These are phyloP conservation scores for Trichocladium uniseriatum DNA, from an alignment of 495 filamentous ascomycete genomes.

Conservation along the genomic window DNA sequence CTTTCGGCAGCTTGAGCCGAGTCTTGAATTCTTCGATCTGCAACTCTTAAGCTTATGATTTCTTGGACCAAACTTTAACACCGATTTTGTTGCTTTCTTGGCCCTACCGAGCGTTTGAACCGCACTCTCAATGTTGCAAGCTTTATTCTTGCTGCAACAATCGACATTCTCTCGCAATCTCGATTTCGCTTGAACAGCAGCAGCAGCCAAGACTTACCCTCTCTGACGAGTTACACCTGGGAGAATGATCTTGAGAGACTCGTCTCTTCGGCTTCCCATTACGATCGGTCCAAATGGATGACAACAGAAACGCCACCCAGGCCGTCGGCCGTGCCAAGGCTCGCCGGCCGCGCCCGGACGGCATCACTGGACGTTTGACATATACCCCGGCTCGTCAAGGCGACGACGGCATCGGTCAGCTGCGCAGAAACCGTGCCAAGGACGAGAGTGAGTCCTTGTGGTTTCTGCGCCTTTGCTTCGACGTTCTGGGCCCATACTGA, in stretches of 20 bases:
- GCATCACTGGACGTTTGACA: slow-evolving; percentile 21
- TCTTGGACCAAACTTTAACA: not conserved
- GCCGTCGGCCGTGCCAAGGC: slow-evolving; percentile 3
- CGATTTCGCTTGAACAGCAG: not conserved
- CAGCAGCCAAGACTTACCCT: not conserved
- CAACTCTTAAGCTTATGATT: not conserved
- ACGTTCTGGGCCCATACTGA: slow-evolving; percentile 11
- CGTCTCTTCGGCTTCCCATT: not conserved
- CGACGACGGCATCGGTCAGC: slow-evolving; percentile 11
- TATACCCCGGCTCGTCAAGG: slow-evolving; percentile 14
- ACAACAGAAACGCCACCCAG: no score
- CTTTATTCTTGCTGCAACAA: not conserved
- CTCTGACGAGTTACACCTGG: not conserved
- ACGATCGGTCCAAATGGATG: slow-evolving; percentile 23
- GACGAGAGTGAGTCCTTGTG: slow-evolving; percentile 15
- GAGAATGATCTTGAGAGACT: slow-evolving; percentile 16
- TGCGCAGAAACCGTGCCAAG: slow-evolving; percentile 14
- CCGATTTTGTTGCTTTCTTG: not conserved
- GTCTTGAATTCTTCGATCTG: no score
- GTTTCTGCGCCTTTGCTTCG: not conserved
- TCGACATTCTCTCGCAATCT: not conserved
- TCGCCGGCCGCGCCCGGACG: slow-evolving; percentile 12
- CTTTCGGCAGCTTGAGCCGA: no score
- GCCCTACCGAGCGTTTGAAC: not conserved
- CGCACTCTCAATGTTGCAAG: slow-evolving; percentile 1